Evolutionary conservation across 768 basidiomycete genomes (phyloP), one percentile per base, ranked within the genome.

Genomic region (Hydnomerulius pinastri): DNA sequence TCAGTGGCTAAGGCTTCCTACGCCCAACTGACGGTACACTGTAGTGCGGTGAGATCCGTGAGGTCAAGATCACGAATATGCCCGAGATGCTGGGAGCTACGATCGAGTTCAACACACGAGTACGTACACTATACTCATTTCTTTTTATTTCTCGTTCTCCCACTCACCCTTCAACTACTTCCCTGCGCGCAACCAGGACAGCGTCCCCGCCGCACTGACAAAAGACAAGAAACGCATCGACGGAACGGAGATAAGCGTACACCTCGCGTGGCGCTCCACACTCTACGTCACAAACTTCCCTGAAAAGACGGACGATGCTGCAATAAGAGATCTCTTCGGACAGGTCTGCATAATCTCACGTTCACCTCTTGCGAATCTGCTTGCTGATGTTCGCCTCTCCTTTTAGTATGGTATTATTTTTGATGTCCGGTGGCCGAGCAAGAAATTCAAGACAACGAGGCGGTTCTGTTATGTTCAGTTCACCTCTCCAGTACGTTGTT

Each of bases 341-440:
- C 78, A 85, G 74, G 95, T 95, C 51, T 40, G 78, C 59, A 29
- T 33, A 6, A 11, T 2, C 41, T 24, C 2, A 27, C 35, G 21
- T 17, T 28, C 10, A 1, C 37, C 43, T 8, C 25, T 37, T 33
- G 1, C 43, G 47, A 29, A 55, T 28, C 21, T 50, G 39, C 60
- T 46, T 21, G 10, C 1, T n/a, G n/a, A n/a, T n/a, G n/a, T n/a
- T n/a, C n/a, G n/a, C n/a, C n/a, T n/a, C n/a, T n/a, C n/a, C n/a
- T n/a, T n/a, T n/a, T 48, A 97, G 93, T 94, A 89, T 69, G 97
- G 97, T 9, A 80, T 78, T 4, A 80, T 99, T 46, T 90, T 98
- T 53, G 95, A 98, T 56, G 89, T 93, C 15, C 88, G 97, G 27
- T 98, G 96, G 96, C 97, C 97, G 5, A 95, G 92, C 71, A 95